These are phyloP conservation scores for Coemansia sp. DNA, from an alignment of 192 early-diverging fungal species.

Conservation along the genomic window DNA sequence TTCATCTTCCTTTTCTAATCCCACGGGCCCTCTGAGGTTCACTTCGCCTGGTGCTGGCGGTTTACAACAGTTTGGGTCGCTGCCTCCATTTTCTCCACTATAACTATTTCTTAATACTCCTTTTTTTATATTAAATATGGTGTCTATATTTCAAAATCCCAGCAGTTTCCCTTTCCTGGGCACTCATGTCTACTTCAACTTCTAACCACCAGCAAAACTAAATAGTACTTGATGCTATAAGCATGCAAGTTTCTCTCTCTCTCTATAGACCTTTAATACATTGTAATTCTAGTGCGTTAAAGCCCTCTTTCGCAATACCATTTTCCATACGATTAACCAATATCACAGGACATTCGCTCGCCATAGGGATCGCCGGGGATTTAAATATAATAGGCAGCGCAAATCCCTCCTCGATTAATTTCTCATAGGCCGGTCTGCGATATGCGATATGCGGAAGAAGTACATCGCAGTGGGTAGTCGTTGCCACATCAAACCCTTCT, in stretches of 20 bases:
- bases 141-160: background rate
- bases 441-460: background rate
- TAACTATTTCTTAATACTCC: background rate
- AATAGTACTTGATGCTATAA: background rate
- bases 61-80: constrained; percentile 40
- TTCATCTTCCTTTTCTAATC: constrained; percentile 9
- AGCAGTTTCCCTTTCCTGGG: background rate
- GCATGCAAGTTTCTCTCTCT: background rate
- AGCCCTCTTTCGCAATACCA: no score
- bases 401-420: background rate
- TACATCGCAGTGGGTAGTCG: background rate
- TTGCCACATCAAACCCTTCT: background rate
- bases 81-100: constrained; percentile 36
- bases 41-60: constrained; percentile 26
- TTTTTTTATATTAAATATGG: background rate
- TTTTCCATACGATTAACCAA: no score
- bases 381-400: background rate
- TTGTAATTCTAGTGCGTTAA: background rate
- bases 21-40: constrained; percentile 23
- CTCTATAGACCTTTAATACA: background rate
- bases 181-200: no score
- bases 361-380: background rate
- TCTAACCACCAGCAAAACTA: no score
- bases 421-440: background rate
- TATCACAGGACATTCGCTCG: background rate